Conservation (phyloP, 805 yeast genomes). For the Novakomyces olei region DNA sequence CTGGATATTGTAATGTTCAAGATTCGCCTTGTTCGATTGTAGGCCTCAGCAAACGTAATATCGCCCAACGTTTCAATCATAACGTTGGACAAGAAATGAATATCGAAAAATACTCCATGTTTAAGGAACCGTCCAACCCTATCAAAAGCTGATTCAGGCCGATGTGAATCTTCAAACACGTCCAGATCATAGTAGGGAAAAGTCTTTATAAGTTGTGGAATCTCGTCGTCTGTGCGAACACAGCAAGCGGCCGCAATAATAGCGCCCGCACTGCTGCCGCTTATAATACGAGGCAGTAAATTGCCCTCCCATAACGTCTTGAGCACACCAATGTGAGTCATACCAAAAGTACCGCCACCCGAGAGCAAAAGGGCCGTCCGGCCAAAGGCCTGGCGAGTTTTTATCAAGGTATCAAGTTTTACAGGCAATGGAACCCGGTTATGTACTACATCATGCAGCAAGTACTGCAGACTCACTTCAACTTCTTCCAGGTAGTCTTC, state of each 20-base stretch:
- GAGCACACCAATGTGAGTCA: slow-evolving; percentile 80
- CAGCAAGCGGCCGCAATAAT: slow-evolving; percentile 79
- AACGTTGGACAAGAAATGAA: slow-evolving; percentile 42
- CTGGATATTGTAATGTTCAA: slow-evolving; percentile 86
- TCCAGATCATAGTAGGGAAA: slow-evolving; percentile 21
- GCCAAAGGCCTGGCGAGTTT: slow-evolving; percentile 79
- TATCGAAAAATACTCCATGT: slow-evolving; percentile 79
- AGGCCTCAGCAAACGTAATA: slow-evolving; percentile 81
- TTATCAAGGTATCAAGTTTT: slow-evolving; percentile 55
- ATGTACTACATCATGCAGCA: slow-evolving; percentile 6
- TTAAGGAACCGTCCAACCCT: slow-evolving; percentile 44
- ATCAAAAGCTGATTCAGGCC: slow-evolving; percentile 29
- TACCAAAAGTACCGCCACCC: slow-evolving; percentile 90
- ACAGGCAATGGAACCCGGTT: slow-evolving; percentile 19
- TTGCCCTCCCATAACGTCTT: slow-evolving; percentile 54
- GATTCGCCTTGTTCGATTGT: slow-evolving; percentile 81
- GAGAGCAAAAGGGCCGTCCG: slow-evolving; percentile 83
- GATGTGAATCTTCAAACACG: slow-evolving; percentile 35
- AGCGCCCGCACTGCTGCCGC: slow-evolving; percentile 93
- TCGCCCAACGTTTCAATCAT: slow-evolving; percentile 68
- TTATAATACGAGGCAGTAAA: slow-evolving; percentile 62
- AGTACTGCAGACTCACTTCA: slow-evolving; percentile 22
- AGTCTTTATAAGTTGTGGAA: slow-evolving; percentile 26
- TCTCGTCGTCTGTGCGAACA: slow-evolving; percentile 53
- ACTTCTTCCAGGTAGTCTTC: slow-evolving; percentile 73